Evolutionary conservation across 148 eudicot genomes (phyloP), one percentile per base, ranked within the genome.

Genomic region (Agrostemma githago): DNA sequence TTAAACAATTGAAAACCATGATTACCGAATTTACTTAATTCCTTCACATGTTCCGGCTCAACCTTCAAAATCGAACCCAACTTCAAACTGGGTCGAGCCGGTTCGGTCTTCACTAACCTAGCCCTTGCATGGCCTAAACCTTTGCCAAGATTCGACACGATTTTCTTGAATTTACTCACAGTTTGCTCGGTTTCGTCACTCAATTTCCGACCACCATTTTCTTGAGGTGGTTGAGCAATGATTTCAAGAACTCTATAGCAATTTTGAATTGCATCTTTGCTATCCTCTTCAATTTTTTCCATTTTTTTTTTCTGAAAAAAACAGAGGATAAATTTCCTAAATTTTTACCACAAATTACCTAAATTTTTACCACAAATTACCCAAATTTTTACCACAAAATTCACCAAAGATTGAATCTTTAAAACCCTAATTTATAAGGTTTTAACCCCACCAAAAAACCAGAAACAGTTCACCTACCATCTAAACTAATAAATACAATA

Each of bases 261-360:
- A 84, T 88, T 87, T 71, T 92, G 93, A 70, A 94, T 82, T 19
- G 98, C 96, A 57, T 74, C 78, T 82, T 78, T 92, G 63, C 88
- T 92, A 81, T 88, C 97, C 79, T 82, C 91, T 79, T 89, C 96
- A 75, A 91, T 73, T 21, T 83, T 90, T 72, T 94, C 96, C 98
- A 93, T 90, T 65, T 78, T 40, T 78, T 40, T 26, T 26, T 44
- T 12, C 19, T 19, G 9, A 20, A 6, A 21, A 43, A 39, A 48
- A 26, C 1, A 26, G 60, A 59, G 73, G 72, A 3, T 16, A 68
- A 74, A 56, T 3, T 26, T 26, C 34, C 34, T 26, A 26, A 26
- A 26, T 26, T 26, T 26, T 26, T 26, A 26, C 34, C 34, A 26
- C 34, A 26, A 26, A 26, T 26, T 26, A 26, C 34, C 34, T 26